Base-by-base conservation (phyloP, 139 green algal genomes). In the Tetraselmis striata region DNA sequence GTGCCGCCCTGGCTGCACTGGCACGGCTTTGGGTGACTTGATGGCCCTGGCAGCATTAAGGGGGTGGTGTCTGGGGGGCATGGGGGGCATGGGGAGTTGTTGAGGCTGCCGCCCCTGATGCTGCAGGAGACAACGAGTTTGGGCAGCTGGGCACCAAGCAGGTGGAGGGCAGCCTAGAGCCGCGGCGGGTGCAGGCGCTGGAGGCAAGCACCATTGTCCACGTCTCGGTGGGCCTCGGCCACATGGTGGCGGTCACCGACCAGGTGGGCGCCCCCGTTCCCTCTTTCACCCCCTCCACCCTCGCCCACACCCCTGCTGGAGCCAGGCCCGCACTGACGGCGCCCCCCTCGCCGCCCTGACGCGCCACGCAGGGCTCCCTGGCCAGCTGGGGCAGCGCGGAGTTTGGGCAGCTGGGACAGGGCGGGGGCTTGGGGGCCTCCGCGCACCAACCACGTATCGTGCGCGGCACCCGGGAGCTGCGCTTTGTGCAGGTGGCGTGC, bases 331-430 rank as follows among this genome's bases (percentile, higher is more conserved):
- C n/a, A n/a, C n/a, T n/a, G n/a, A n/a, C n/a, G n/a, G n/a, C n/a
- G n/a, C n/a, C n/a, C n/a, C n/a, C n/a, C n/a, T n/a, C n/a, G n/a
- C n/a, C n/a, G n/a, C n/a, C n/a, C n/a, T n/a, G n/a, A n/a, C n/a
- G n/a, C n/a, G n/a, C n/a, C n/a, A n/a, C n/a, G 31, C 82, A 83
- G 45, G 92, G 92, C 27, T 59, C 59, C 2, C 59, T 95, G 2
- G 80, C 85, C 0, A 81, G 86, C 1, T 95, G 85, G 86, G 92
- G 93, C 1, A 75, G 58, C 59, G 81, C 78, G 30, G 92, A 96
- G 77, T 89, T 81, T 31, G 93, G 92, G 1, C 93, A 96, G 83
- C 80, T 92, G 23, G 93, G 91, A 0, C 78, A 88, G 11, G 85
- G 83, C 23, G n/a, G n/a, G n/a, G 75, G n/a, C 11, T 31, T 59